These are phyloP conservation scores for Micractinium sp. DNA, from an alignment of 139 green algal species.

Conservation along the genomic window DNA sequence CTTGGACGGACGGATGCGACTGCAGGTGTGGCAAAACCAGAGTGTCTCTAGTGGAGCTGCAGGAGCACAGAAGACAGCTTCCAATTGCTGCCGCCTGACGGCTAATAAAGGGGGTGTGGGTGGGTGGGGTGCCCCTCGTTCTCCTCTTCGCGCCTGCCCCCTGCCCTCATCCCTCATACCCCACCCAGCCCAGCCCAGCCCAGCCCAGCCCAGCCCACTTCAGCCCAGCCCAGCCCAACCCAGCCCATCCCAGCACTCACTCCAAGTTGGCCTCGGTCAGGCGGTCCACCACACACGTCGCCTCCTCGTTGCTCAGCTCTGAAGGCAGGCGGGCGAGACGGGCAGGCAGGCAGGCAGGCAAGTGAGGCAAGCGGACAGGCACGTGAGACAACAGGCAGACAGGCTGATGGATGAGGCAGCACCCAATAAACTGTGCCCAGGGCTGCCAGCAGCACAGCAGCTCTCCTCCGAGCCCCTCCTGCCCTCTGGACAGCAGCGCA, in stretches of 20 bases:
- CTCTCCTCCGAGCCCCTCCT: not conserved
- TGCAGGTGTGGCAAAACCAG: too few species aligned
- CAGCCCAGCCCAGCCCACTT: not conserved
- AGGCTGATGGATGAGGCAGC: not conserved
- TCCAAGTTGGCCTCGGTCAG: conserved; percentile 57
- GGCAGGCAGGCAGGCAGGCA: not conserved
- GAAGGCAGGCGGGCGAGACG: not conserved
- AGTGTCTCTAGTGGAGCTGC: not conserved
- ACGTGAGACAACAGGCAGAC: not conserved
- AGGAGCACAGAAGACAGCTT: too few species aligned
- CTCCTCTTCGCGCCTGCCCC: not conserved
- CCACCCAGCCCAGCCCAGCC: not conserved
- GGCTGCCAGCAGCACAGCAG: not conserved
- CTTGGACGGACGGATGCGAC: too few species aligned
- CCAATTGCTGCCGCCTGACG: not conserved
- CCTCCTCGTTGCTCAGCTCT: conserved; percentile 51
- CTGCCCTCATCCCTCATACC: not conserved
- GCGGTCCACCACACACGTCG: conserved; percentile 53
- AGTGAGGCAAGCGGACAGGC: not conserved
- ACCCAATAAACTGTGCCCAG: not conserved
- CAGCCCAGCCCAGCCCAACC: not conserved
- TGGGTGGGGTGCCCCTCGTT: too few species aligned
- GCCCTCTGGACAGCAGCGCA: not conserved
- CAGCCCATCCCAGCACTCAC: not conserved
- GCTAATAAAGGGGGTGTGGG: too few species aligned